These are phyloP conservation scores for Oemleria cerasiformis DNA, from an alignment of 306 rosid species.

Conservation along the genomic window DNA sequence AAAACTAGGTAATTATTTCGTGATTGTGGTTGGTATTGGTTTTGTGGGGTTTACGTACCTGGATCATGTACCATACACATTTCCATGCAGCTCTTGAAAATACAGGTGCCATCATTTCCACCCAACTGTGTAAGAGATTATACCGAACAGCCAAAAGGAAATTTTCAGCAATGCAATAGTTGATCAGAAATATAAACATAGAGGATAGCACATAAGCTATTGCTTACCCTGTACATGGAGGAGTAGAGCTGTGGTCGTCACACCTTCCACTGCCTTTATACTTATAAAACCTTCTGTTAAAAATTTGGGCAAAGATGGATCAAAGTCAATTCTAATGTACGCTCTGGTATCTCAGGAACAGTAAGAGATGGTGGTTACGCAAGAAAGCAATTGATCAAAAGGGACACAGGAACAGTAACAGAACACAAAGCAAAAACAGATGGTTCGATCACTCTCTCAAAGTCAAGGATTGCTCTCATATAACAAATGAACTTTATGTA, in stretches of 20 bases:
- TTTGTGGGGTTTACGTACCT: slow-evolving; percentile 44
- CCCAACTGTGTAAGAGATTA: slow-evolving; percentile 63
- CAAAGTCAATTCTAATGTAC: background rate
- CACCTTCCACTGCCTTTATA: slow-evolving; percentile 74
- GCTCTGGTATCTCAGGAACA: background rate
- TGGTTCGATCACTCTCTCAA: background rate
- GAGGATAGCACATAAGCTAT: background rate
- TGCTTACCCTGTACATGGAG: slow-evolving; percentile 84
- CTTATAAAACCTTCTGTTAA: slow-evolving; percentile 73
- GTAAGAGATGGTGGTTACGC: background rate
- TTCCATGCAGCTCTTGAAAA: slow-evolving; percentile 75
- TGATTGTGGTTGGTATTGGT: background rate
- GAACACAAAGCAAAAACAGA: background rate
- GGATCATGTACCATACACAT: slow-evolving; percentile 90
- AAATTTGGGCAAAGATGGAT: background rate
- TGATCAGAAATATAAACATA: slow-evolving; percentile 6
- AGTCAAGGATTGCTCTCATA: background rate
- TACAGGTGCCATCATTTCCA: slow-evolving; percentile 99
- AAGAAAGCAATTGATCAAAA: background rate
- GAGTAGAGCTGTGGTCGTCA: slow-evolving; percentile 57
- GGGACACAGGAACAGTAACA: background rate
- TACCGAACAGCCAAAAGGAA: slow-evolving; percentile 19
- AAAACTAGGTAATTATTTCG: background rate
- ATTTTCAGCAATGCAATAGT: slow-evolving; percentile 12
- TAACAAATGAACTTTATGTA: background rate